Evolutionary conservation across 202 grass and related monocot genomes (phyloP), one percentile per base, ranked within the genome.

Genomic region (Zoysia matrella): DNA sequence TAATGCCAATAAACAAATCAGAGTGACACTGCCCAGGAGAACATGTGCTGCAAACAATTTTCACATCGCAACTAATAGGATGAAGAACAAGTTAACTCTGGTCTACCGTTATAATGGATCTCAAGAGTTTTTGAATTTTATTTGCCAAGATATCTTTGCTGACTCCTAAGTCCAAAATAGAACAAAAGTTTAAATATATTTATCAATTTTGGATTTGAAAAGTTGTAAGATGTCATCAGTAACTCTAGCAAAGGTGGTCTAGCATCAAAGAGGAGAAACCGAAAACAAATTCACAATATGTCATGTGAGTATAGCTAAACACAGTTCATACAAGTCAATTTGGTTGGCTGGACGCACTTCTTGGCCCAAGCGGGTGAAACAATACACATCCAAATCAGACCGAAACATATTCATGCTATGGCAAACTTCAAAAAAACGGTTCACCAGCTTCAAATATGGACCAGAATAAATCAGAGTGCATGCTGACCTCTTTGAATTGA

Each of bases 101-200:
- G 22, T 30, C 22, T 30, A 30, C 22, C 22, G 44, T 51, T 60
- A 67, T 67, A 68, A 43, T 1, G 2, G 16, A 12, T 45, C 4
- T 22, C 43, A 80, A 80, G 7, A 43, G 10, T 86, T 58, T 47
- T 2, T 0, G n/a, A 3, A 30, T 74, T 74, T 79, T 16, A 66
- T 57, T 18, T 60, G 60, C 30, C 43, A 80, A 60, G 36, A 6
- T 66, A 73, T 6, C 3, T 46, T 44, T 60, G 62, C n/a, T 74
- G 7, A 41, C 10, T 30, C 15, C 73, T 0, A 3, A 70, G 15
- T 61, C 43, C 44, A 65, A 80, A 55, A 5, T 76, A 39, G 2
- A 61, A 61, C 22, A 51, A 36, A 50, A 47, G 39, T 39, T 51
- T 9, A 36, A 49, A 42, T 12, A 39, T 60, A 10, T 7, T n/a